Evolutionary conservation across 73 alveolate genomes (phyloP), one percentile per base, ranked within the genome.

Genomic region (Tetrahymena elliotti): DNA sequence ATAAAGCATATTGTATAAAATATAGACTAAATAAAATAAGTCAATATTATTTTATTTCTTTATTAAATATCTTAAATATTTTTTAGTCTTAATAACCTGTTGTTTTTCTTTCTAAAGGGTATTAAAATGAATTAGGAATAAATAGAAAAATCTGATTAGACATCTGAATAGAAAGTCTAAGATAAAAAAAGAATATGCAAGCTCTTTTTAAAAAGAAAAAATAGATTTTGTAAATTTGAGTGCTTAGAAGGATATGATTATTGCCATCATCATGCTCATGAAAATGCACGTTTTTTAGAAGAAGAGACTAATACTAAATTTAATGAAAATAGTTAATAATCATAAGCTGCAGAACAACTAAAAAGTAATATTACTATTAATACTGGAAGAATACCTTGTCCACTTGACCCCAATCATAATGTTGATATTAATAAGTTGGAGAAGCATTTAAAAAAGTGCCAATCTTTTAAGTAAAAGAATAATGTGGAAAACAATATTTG

Each of bases 321-420:
- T 27, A 4, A 68, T 22, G 88, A 31, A 68, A 68, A 16, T 10
- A 31, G n/a, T 4, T 53, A 53, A 53, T 22, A 68, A 4, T 22
- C 16, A 24, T 68, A 68, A 31, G 33, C 24, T 27, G 36, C 20
- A 18, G 88, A 68, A 10, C 16, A 16, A 6, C 36, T 68, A 10
- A 68, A 68, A 31, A 68, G 36, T 6, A 31, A 18, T 68, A 68
- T 68, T 18, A 68, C 36, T 27, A 31, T 16, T 0, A n/a, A 68
- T 35, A 94, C 93, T 20, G 96, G 93, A 12, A 47, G 92, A 94
- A 93, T 95, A 24, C 96, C 93, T 39, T 97, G 98, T 53, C 98
- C 98, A 6, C 84, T 97, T 37, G 98, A 97, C 47, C 96, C 96
- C 5, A 52, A 94, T 35, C 98, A 97, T 37, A 54, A 95, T 33